phyloP scores from a whole-genome alignment of 2,329 filamentous ascomycete species.

The Beauveria asiatica region DNA sequence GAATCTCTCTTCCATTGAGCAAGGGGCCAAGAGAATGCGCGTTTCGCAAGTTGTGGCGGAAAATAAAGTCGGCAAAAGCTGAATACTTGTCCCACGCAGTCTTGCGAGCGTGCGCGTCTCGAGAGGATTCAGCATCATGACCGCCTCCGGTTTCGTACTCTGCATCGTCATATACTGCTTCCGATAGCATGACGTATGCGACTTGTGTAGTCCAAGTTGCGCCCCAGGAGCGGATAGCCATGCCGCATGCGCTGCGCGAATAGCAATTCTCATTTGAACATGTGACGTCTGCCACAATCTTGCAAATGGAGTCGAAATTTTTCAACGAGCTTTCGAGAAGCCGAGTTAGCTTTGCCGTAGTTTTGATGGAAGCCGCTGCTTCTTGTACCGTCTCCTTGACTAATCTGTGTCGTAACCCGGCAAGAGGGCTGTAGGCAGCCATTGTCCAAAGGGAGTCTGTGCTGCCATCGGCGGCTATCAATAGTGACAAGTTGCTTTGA shows the following conservation, averaged over 20 bases:
- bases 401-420: conserved; percentile 6
- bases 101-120: too few relatives aligned
- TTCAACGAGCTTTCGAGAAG: conserved; percentile 10
- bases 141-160: neutral
- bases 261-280: neutral
- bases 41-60: conserved; percentile 4
- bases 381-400: conserved; percentile 12
- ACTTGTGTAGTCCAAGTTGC: conserved; percentile 13
- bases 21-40: conserved; percentile 8
- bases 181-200: conserved; percentile 10
- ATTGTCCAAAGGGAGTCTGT: conserved; percentile 13
- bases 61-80: conserved; percentile 10
- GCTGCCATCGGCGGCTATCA: conserved; percentile 9
- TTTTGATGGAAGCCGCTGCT: conserved; percentile 9
- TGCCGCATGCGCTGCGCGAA: conserved; percentile 12
- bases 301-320: conserved; percentile 11
- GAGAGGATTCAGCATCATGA: neutral
- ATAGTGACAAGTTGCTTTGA: conserved; percentile 2
- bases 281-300: neutral
- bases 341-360: conserved; percentile 8
- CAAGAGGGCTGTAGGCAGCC: conserved; percentile 13
- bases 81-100: neutral
- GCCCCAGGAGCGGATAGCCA: conserved; percentile 16
- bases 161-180: neutral
- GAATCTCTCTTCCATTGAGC: conserved; percentile 13